Percentiles rank a stretch among this genome's conserved stretches.
Evolutionary conservation across 495 filamentous ascomycete genomes (phyloP).

Genomic region (Choiromyces venosus): DNA sequence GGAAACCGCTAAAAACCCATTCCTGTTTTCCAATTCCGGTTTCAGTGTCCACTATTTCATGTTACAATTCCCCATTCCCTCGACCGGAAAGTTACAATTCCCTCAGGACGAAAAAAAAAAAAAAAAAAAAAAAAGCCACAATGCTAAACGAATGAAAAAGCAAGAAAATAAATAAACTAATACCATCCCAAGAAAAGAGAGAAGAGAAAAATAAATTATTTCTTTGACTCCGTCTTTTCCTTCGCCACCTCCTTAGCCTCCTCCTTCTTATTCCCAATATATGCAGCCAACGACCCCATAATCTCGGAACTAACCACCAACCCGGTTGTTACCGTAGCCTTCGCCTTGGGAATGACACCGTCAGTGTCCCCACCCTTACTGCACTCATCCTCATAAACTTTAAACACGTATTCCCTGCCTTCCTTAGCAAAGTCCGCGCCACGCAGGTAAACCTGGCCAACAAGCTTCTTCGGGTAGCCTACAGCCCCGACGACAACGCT

Average conservation of each 20-base stretch:
- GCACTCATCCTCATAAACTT: slow-evolving; percentile 67
- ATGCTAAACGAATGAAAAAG: slow-evolving; percentile 1
- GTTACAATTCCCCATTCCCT: too few relatives aligned
- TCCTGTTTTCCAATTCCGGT: too few relatives aligned
- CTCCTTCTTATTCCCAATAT: slow-evolving; percentile 36
- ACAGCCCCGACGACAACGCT: slow-evolving; percentile 59
- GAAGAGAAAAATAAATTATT: neutral
- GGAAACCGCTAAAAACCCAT: too few relatives aligned
- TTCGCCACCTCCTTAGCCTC: slow-evolving; percentile 19
- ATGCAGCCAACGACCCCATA: slow-evolving; percentile 31
- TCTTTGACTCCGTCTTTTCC: slow-evolving; percentile 24
- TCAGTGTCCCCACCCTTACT: slow-evolving; percentile 52
- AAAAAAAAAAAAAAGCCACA: slow-evolving; percentile 10
- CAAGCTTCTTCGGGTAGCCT: slow-evolving; percentile 59
- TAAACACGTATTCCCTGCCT: slow-evolving; percentile 68
- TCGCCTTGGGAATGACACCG: slow-evolving; percentile 60
- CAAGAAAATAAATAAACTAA: slow-evolving; percentile 12
- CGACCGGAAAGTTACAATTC: neutral
- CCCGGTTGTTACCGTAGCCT: slow-evolving; percentile 68
- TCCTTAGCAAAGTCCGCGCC: slow-evolving; percentile 45
- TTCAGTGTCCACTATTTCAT: too few relatives aligned
- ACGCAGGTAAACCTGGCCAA: slow-evolving; percentile 33
- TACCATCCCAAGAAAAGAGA: neutral
- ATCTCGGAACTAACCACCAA: slow-evolving; percentile 53
- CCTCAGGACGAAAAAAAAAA: neutral